These are phyloP conservation scores for Thermoascus crustaceus DNA, from an alignment of 2,329 filamentous ascomycete genomes.

Conservation along the genomic window DNA sequence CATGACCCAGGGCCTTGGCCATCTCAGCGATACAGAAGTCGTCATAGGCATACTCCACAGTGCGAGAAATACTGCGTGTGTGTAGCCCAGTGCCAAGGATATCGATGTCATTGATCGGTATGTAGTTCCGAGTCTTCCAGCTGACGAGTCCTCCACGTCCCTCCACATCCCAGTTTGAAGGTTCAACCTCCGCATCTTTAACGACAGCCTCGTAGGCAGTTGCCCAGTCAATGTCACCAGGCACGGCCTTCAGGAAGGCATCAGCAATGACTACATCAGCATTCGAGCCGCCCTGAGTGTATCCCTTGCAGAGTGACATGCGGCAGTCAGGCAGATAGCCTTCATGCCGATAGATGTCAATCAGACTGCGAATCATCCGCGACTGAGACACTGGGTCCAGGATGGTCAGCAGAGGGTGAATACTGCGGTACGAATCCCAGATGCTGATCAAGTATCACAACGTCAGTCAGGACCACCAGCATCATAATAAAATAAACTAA, in stretches of 20 bases:
- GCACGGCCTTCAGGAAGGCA: slow-evolving; percentile 58
- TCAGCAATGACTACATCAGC: slow-evolving; percentile 63
- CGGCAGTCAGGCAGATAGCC: slow-evolving; percentile 68
- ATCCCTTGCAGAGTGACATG: slow-evolving; percentile 68
- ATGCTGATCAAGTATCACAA: slow-evolving; percentile 32
- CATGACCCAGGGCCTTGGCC: slow-evolving; percentile 49
- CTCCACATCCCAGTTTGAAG: slow-evolving; percentile 60
- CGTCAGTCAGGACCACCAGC: neutral
- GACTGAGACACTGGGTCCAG: slow-evolving; percentile 57
- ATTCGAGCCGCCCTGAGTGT: slow-evolving; percentile 67
- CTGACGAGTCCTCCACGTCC: slow-evolving; percentile 62
- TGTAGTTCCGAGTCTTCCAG: slow-evolving; percentile 65
- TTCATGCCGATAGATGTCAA: slow-evolving; percentile 62
- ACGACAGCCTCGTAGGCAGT: slow-evolving; percentile 62
- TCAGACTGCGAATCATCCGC: slow-evolving; percentile 60
- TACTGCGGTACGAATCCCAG: slow-evolving; percentile 64
- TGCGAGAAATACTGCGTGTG: slow-evolving; percentile 63
- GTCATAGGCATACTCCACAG: slow-evolving; percentile 70
- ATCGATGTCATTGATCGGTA: slow-evolving; percentile 63
- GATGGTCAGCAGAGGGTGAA: slow-evolving; percentile 61
- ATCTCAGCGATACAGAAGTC: slow-evolving; percentile 63
- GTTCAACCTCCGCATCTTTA: slow-evolving; percentile 64
- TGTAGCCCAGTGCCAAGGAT: slow-evolving; percentile 58
- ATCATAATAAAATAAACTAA: slow-evolving; percentile 18
- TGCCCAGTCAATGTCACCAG: slow-evolving; percentile 59